Conservation (phyloP, 306 rosid genomes). For the Prunus padus region DNA sequence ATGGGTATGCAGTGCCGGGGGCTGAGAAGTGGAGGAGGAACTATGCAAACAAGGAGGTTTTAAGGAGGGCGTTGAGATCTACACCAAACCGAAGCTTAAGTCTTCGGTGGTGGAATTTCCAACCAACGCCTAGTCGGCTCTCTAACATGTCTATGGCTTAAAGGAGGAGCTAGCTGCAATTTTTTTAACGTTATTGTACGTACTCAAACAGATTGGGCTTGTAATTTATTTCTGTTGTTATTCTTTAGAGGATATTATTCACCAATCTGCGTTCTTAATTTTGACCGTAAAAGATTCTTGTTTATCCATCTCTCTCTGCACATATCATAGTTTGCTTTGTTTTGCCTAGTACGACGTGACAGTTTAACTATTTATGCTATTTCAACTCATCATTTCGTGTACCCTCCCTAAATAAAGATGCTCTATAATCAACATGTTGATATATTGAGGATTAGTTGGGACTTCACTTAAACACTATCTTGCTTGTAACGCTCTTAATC, state of each 20-base stretch:
- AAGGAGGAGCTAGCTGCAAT: neutral
- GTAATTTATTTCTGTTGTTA: neutral
- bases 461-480: too few relatives aligned
- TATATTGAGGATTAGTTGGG: too few relatives aligned
- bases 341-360: neutral
- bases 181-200: neutral
- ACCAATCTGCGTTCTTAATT: neutral
- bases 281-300: neutral
- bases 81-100: slow-evolving; percentile 46
- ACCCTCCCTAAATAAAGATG: too few relatives aligned
- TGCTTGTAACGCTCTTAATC: too few relatives aligned
- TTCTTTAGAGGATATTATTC: neutral
- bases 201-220: neutral
- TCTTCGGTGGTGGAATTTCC: slow-evolving; percentile 81
- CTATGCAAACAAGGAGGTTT: slow-evolving; percentile 54
- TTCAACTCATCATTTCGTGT: neutral
- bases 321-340: neutral
- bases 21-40: slow-evolving; percentile 48
- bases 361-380: neutral
- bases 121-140: slow-evolving; percentile 84
- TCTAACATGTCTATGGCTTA: slow-evolving; percentile 79
- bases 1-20: slow-evolving; percentile 43
- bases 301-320: neutral
- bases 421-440: too few relatives aligned
- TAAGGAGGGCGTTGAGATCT: slow-evolving; percentile 63